These are phyloP conservation scores for Geosmithia putterillii DNA, from an alignment of 2,329 filamentous ascomycete species.

Conservation along the genomic window DNA sequence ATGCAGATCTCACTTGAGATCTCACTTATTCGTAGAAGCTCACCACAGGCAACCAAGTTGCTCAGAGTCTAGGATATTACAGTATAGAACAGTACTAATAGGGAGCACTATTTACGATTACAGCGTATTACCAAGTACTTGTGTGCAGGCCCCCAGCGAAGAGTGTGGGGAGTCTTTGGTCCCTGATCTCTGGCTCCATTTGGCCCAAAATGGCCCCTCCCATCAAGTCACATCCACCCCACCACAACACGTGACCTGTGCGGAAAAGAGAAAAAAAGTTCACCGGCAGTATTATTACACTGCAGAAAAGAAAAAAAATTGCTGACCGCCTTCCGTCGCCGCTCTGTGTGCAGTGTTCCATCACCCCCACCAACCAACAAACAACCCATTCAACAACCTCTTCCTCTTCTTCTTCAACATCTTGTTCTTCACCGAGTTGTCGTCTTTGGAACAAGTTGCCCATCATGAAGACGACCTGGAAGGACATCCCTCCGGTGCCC, in stretches of 20 bases:
- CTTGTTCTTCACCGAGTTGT: no score
- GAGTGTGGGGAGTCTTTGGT: no score
- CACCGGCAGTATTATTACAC: not conserved
- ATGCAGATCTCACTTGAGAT: no score
- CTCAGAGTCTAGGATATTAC: no score
- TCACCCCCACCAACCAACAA: not conserved
- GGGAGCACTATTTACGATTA: no score
- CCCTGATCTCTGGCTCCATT: not conserved
- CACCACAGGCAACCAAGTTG: no score
- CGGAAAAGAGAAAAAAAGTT: not conserved
- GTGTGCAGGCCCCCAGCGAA: no score
- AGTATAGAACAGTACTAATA: no score
- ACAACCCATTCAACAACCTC: not conserved
- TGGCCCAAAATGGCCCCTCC: not conserved
- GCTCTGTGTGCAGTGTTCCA: not conserved
- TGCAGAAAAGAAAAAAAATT: conserved; percentile 7
- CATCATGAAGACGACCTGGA: conserved; percentile 53
- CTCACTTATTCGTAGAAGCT: no score
- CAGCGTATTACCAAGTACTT: no score
- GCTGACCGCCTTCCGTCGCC: conserved; percentile 5
- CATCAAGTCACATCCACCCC: not conserved
- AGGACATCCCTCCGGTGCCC: conserved; percentile 77
- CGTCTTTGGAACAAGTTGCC: conserved; percentile 9
- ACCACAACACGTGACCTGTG: not conserved
- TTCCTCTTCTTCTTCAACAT: no score